Evolutionary conservation across 2,329 filamentous ascomycete genomes (phyloP), one percentile per base, ranked within the genome.

Genomic region (Lasiodiplodia hormozganensis): DNA sequence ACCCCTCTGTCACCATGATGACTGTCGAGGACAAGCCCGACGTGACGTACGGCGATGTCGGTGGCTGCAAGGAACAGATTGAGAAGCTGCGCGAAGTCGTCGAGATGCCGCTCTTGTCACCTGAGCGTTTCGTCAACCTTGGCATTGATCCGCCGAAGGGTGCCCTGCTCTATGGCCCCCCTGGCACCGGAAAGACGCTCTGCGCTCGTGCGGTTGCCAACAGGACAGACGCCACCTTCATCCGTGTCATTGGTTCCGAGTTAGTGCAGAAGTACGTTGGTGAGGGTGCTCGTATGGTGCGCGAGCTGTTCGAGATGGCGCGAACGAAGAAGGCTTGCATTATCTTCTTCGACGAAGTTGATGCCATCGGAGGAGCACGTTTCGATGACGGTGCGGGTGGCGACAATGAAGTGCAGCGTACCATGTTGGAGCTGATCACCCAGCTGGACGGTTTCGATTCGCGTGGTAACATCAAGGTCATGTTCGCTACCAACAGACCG

Each of bases 1-100:
- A 99, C 78, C 95, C 96, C 66, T 97, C 93, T 74, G 96, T 99
- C 73, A 99, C 96, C 49, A 99, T 99, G 96, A 99, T 99, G 96
- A 98, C 96, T 62, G 96, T 99, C 72, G 96, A 99, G 85, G 96
- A 99, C 84, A 99, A 99, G 86, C 96, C 96, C 18, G 96, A 99
- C 80, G 96, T 99, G 70, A 99, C 96, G 71, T 99, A 99, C 76
- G 96, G 96, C 74, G 96, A 99, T 84, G 95, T 99, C 51, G 96
- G 96, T 82, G 96, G 96, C 68, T 98, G 94, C 88, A 99, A 99
- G 83, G 96, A 99, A 82, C 96, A 99, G 83, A 97, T 99, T 51
- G 96, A 99, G 86, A 99, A 99, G 87, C 88, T 99, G 73, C 89
- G 96, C 80, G 96, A 99, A 83, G 96, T 99, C 66, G 96, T 99